phyloP scores from a whole-genome alignment of 768 basidiomycete genomes.

The Lyophyllum decastes region DNA sequence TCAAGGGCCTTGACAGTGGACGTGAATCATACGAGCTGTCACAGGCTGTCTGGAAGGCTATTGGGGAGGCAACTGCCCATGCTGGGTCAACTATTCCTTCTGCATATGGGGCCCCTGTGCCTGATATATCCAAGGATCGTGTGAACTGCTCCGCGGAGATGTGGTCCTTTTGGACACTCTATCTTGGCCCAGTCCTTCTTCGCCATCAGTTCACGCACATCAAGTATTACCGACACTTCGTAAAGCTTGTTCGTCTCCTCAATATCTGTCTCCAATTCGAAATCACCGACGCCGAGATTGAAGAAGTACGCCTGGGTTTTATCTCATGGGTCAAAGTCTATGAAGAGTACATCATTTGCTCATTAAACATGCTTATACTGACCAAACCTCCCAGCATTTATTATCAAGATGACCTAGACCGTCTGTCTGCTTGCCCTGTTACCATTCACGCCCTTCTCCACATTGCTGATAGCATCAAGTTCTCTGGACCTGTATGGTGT shows the following conservation, averaged over 20 bases:
- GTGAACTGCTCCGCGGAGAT: conserved; percentile 20
- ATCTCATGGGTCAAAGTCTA: conserved; percentile 30
- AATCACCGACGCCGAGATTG: conserved; percentile 21
- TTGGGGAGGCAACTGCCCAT: conserved; percentile 29
- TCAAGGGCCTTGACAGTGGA: conserved; percentile 35
- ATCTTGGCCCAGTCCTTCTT: conserved; percentile 23
- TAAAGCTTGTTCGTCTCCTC: conserved; percentile 32
- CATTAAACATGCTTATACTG: not conserved
- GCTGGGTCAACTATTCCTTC: conserved; percentile 29
- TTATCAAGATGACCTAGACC: conserved; percentile 23
- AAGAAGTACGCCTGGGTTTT: conserved; percentile 17
- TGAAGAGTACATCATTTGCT: conserved; percentile 9
- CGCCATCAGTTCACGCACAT: conserved; percentile 21
- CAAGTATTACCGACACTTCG: conserved; percentile 38
- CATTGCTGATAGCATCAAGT: conserved; percentile 30
- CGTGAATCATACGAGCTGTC: conserved; percentile 22
- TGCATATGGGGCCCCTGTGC: conserved; percentile 26
- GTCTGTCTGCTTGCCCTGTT: conserved; percentile 28
- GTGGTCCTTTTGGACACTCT: conserved; percentile 24
- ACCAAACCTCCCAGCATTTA: conserved; percentile 17
- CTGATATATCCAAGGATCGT: conserved; percentile 26
- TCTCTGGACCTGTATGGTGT: conserved; percentile 35
- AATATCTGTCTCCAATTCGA: conserved; percentile 33
- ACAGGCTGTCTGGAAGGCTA: conserved; percentile 33
- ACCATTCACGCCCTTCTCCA: conserved; percentile 36